Conservation (phyloP, 2,329 filamentous ascomycete genomes). For the Pseudogymnoascus sp. region DNA sequence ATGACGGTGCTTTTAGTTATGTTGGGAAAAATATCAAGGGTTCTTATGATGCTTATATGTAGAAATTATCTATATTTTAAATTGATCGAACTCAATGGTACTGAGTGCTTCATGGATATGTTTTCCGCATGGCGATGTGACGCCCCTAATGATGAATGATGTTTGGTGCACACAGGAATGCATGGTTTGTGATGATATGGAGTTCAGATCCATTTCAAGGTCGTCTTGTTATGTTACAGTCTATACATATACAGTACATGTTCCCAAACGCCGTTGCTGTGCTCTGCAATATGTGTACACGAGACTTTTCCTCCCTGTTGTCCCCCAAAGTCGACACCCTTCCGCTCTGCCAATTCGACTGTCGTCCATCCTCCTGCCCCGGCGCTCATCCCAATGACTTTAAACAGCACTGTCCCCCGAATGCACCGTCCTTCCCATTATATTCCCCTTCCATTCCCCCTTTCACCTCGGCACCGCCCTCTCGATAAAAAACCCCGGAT, state of each 20-base stretch:
- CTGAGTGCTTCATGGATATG: background rate
- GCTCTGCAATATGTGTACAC: constrained; percentile 9
- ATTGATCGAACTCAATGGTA: background rate
- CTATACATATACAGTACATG: constrained; percentile 21
- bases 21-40: constrained; percentile 6
- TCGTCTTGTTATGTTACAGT: constrained; percentile 24
- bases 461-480: constrained; percentile 27
- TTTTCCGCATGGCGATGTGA: background rate
- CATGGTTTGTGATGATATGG: background rate
- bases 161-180: background rate
- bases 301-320: constrained; percentile 6
- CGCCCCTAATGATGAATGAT: background rate
- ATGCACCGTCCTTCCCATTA: background rate
- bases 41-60: constrained; percentile 5
- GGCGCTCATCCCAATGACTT: background rate
- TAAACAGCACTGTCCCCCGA: background rate
- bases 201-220: background rate
- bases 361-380: background rate
- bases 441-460: background rate
- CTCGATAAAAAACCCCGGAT: constrained; percentile 63
- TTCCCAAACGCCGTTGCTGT: constrained; percentile 11
- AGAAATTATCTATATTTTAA: constrained; percentile 4
- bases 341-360: background rate
- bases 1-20: constrained; percentile 6
- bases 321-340: background rate